These are phyloP conservation scores for Trifolium dubium DNA, from an alignment of 306 rosid genomes.

Conservation along the genomic window DNA sequence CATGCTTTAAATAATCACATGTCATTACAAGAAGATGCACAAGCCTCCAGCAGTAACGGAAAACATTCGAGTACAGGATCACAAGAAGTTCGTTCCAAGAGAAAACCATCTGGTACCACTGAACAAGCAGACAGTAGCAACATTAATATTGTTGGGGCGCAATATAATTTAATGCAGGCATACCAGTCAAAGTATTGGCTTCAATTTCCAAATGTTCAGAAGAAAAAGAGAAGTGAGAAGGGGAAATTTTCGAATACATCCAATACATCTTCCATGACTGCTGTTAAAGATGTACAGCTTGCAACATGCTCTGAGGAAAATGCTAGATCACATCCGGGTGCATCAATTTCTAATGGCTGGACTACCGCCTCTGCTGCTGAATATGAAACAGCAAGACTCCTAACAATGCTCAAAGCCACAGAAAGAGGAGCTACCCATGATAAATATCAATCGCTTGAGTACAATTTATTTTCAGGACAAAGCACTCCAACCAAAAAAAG, in stretches of 20 bases:
- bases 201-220: conserved; percentile 62
- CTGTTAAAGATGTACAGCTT: conserved; percentile 37
- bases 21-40: conserved; percentile 34
- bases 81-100: conserved; percentile 44
- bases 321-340: conserved; percentile 37
- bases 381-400: conserved; percentile 37
- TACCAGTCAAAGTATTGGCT: conserved; percentile 38
- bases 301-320: conserved; percentile 40
- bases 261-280: conserved; percentile 36
- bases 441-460: conserved; percentile 42
- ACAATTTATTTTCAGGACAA: conserved; percentile 43
- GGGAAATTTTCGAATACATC: conserved; percentile 42
- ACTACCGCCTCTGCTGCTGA: conserved; percentile 44
- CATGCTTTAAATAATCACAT: conserved; percentile 35
- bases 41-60: conserved; percentile 42
- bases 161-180: conserved; percentile 46
- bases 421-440: conserved; percentile 37
- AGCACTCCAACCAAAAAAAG: conserved; percentile 57
- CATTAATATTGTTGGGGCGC: conserved; percentile 50
- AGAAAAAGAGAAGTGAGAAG: conserved; percentile 66
- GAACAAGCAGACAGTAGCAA: conserved; percentile 41
- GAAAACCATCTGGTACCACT: conserved; percentile 43
- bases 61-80: conserved; percentile 37
- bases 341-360: conserved; percentile 46
- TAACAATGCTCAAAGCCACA: conserved; percentile 31